Conservation (phyloP, 352 stramenopile genomes). For the Hyaloperonospora arabidopsidis region DNA sequence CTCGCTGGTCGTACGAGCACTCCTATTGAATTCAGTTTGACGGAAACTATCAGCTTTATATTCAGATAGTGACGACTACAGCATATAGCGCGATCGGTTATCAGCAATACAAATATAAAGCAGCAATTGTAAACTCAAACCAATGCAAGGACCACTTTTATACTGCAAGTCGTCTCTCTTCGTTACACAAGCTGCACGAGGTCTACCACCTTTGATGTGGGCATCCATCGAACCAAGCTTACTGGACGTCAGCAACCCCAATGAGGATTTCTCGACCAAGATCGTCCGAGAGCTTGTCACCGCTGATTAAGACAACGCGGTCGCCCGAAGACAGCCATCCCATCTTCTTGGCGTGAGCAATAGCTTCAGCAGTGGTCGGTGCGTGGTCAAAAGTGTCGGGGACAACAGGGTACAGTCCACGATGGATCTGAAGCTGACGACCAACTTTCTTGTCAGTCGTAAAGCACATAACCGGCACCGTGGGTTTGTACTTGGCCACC, state of each 20-base stretch:
- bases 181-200: background rate
- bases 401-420: conserved; percentile 68
- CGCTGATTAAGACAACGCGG: conserved; percentile 83
- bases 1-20: no score
- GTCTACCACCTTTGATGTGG: background rate
- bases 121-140: no score
- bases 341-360: conserved; percentile 86
- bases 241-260: conserved; percentile 70
- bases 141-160: no score
- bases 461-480: conserved; percentile 89
- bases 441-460: conserved; percentile 83
- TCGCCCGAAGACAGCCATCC: conserved; percentile 86
- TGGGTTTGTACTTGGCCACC: conserved; percentile 88
- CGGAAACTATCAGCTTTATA: no score
- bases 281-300: conserved; percentile 71
- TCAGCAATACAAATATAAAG: no score
- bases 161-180: no score
- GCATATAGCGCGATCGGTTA: no score
- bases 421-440: conserved; percentile 88
- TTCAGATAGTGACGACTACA: no score
- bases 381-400: conserved; percentile 46
- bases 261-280: conserved; percentile 80
- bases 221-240: conserved; percentile 20
- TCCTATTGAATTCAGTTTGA: no score
- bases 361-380: conserved; percentile 77